Evolutionary conservation across 345 rosid species (phyloP).

Genomic region (Rhizophora apiculata): DNA sequence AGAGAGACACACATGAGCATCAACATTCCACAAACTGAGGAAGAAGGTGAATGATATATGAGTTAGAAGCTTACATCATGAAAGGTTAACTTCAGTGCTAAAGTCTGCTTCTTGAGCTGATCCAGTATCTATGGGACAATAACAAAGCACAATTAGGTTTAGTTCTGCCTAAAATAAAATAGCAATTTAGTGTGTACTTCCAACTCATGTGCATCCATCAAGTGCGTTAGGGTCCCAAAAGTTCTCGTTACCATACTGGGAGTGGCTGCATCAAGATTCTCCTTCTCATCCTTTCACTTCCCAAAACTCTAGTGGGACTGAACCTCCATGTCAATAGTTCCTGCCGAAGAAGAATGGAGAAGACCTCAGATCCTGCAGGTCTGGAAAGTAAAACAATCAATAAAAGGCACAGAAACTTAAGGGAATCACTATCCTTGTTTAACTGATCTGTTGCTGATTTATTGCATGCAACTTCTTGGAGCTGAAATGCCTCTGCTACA

Average conservation of each 20-base stretch:
- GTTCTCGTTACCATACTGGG: constrained; percentile 51
- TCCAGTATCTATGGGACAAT: constrained; percentile 54
- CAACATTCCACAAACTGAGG: neutral
- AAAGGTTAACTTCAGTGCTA: constrained; percentile 56
- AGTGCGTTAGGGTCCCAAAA: constrained; percentile 45
- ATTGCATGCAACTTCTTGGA: constrained; percentile 94
- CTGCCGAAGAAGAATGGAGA: constrained; percentile 23
- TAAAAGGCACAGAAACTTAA: too few relatives aligned
- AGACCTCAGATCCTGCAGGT: too few relatives aligned
- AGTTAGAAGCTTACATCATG: constrained; percentile 50
- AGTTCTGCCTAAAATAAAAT: neutral
- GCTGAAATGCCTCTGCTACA: constrained; percentile 82
- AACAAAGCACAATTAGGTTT: constrained; percentile 6
- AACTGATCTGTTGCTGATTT: constrained; percentile 92
- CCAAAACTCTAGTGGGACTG: constrained; percentile 55
- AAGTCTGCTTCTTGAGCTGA: constrained; percentile 75
- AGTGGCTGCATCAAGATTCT: constrained; percentile 49
- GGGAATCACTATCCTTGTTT: too few relatives aligned
- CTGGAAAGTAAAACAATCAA: too few relatives aligned
- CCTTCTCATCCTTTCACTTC: too few relatives aligned
- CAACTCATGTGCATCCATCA: constrained; percentile 37
- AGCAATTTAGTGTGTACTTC: constrained; percentile 20
- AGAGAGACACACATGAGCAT: neutral
- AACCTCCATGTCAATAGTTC: constrained; percentile 98
- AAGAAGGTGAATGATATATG: neutral